These are phyloP conservation scores for Botrytis cinerea DNA, from an alignment of 2,329 filamentous ascomycete species.

Conservation along the genomic window DNA sequence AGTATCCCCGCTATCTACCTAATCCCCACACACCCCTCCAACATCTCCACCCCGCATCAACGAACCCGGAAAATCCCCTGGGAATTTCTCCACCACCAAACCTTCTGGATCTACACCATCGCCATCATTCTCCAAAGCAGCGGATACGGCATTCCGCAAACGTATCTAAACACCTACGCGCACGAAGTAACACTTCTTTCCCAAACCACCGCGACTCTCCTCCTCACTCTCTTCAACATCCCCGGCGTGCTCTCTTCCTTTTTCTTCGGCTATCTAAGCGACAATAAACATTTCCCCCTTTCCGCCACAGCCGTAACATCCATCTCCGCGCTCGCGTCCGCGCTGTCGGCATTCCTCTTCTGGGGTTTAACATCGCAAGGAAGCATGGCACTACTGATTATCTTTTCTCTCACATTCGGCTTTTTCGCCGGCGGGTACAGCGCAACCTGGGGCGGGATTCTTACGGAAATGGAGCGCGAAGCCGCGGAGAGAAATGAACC, in stretches of 20 bases:
- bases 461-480: not conserved
- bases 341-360: not conserved
- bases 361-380: not conserved
- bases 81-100: not conserved
- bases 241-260: not conserved
- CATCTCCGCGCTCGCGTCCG: not conserved
- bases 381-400: not conserved
- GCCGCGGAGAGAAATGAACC: not conserved
- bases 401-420: not conserved
- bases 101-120: not conserved
- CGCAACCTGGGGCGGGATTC: not conserved
- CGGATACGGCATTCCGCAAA: not conserved
- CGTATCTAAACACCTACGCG: not conserved
- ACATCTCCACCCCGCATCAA: not conserved
- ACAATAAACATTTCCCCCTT: not conserved
- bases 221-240: not conserved
- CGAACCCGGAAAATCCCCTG: not conserved
- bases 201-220: not conserved
- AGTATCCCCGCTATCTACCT: not conserved
- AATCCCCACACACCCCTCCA: not conserved
- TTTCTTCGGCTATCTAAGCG: not conserved
- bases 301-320: not conserved
- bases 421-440: not conserved
- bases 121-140: not conserved
- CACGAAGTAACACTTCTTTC: not conserved